Evolutionary conservation across 306 rosid species (phyloP).

Genomic region (Castanopsis chinensis): DNA sequence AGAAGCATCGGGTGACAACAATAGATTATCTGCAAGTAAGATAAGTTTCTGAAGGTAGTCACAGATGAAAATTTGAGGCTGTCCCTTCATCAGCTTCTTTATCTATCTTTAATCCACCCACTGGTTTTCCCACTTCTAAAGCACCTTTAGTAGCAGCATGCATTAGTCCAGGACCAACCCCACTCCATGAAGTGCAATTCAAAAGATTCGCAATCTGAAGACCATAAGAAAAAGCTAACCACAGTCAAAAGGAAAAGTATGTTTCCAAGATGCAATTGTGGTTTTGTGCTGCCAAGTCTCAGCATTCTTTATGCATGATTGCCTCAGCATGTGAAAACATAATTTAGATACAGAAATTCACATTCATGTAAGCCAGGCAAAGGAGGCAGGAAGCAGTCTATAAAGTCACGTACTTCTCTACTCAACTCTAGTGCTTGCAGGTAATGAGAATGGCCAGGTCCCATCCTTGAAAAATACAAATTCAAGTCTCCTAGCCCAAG

Average conservation of each 20-base stretch:
- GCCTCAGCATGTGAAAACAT: neutral
- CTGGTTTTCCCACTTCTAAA: slow-evolving; percentile 29
- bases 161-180: slow-evolving; percentile 93
- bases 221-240: neutral
- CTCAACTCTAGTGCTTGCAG: slow-evolving; percentile 60
- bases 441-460: slow-evolving; percentile 38
- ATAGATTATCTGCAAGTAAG: slow-evolving; percentile 68
- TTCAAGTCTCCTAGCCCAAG: too few species aligned
- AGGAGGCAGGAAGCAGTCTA: slow-evolving; percentile 3
- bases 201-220: slow-evolving; percentile 68
- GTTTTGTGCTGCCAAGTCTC: neutral
- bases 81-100: slow-evolving; percentile 87
- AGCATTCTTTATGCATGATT: neutral
- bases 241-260: neutral
- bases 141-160: too few species aligned
- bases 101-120: slow-evolving; percentile 85
- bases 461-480: too few species aligned
- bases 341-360: neutral
- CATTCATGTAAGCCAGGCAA: slow-evolving; percentile 21
- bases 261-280: neutral
- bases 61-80: slow-evolving; percentile 70
- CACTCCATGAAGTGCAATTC: slow-evolving; percentile 88
- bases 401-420: slow-evolving; percentile 55
- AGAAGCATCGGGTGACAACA: neutral
- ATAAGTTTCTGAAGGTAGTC: slow-evolving; percentile 68